These are phyloP conservation scores for Pythium coloratum DNA, from an alignment of 352 stramenopile genomes.

Conservation along the genomic window DNA sequence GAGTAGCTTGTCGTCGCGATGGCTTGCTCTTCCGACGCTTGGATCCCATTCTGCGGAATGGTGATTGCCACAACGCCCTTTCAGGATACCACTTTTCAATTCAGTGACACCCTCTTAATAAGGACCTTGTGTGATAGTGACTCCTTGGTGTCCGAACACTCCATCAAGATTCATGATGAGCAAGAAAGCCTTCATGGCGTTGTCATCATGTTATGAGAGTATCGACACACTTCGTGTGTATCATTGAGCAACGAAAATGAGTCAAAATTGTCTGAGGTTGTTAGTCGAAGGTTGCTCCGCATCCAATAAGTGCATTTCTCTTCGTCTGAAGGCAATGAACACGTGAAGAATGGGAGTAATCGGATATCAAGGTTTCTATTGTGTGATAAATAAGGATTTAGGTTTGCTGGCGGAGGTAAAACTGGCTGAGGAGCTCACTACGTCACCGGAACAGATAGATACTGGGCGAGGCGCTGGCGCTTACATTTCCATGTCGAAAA, in stretches of 20 bases:
- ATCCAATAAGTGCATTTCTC: background rate
- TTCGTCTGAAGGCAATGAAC: background rate
- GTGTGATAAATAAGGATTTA: background rate
- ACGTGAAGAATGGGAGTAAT: no score
- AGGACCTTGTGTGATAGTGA: background rate
- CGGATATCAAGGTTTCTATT: background rate
- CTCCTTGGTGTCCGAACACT: background rate
- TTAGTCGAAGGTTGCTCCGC: conserved; percentile 2
- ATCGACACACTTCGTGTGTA: conserved; percentile 5
- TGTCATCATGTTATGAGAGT: background rate
- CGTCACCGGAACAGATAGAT: conserved; percentile 7
- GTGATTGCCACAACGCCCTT: background rate
- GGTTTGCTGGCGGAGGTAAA: conserved; percentile 4
- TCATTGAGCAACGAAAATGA: background rate
- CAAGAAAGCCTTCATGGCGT: background rate
- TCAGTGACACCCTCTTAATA: background rate
- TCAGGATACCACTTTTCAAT: background rate
- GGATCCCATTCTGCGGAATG: conserved; percentile 6
- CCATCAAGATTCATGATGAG: background rate
- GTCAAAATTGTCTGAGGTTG: background rate
- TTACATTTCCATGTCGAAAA: conserved; percentile 75
- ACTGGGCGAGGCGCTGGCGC: conserved; percentile 1
- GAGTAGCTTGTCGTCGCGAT: background rate
- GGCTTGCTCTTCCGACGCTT: conserved; percentile 14
- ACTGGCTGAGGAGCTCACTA: conserved; percentile 5